Conservation (phyloP, 495 filamentous ascomycete species). For the Durotheca rogersii region DNA sequence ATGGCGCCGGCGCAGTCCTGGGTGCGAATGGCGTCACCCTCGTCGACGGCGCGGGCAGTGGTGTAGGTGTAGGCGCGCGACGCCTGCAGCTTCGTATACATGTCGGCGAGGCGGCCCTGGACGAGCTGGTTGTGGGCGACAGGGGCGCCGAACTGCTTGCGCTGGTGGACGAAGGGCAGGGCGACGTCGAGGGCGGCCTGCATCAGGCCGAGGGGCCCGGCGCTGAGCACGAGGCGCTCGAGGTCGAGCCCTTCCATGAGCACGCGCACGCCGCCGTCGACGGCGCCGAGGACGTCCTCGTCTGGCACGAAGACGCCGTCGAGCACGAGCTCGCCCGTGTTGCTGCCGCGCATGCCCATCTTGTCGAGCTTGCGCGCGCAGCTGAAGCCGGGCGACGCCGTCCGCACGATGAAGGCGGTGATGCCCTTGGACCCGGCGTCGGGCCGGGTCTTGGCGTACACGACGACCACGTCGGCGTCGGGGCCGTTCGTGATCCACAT, state of each 20-base stretch:
- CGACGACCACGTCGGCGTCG: slow-evolving; percentile 83
- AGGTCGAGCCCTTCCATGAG: slow-evolving; percentile 96
- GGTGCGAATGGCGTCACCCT: slow-evolving; percentile 67
- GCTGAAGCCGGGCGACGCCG: slow-evolving; percentile 70
- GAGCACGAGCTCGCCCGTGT: slow-evolving; percentile 93
- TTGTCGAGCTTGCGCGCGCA: slow-evolving; percentile 93
- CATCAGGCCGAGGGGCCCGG: slow-evolving; percentile 93
- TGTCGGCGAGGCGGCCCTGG: slow-evolving; percentile 91
- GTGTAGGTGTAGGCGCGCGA: slow-evolving; percentile 76
- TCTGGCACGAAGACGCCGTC: slow-evolving; percentile 88
- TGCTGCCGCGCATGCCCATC: slow-evolving; percentile 95
- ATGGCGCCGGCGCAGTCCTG: slow-evolving; percentile 96
- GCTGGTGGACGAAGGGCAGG: slow-evolving; percentile 84
- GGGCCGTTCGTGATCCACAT: slow-evolving; percentile 99
- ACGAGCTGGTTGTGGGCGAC: slow-evolving; percentile 93
- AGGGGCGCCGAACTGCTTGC: slow-evolving; percentile 84
- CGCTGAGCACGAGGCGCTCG: slow-evolving; percentile 87
- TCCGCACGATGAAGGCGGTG: slow-evolving; percentile 89
- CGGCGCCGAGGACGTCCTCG: slow-evolving; percentile 74
- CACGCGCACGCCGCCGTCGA: slow-evolving; percentile 83
- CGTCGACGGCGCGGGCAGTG: slow-evolving; percentile 75
- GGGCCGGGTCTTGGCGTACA: slow-evolving; percentile 94
- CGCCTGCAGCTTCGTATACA: slow-evolving; percentile 91
- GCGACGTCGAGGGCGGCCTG: slow-evolving; percentile 84
- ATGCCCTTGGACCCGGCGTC: slow-evolving; percentile 84